phyloP scores from a whole-genome alignment of 345 rosid genomes.

The Lepidium aucheri region DNA sequence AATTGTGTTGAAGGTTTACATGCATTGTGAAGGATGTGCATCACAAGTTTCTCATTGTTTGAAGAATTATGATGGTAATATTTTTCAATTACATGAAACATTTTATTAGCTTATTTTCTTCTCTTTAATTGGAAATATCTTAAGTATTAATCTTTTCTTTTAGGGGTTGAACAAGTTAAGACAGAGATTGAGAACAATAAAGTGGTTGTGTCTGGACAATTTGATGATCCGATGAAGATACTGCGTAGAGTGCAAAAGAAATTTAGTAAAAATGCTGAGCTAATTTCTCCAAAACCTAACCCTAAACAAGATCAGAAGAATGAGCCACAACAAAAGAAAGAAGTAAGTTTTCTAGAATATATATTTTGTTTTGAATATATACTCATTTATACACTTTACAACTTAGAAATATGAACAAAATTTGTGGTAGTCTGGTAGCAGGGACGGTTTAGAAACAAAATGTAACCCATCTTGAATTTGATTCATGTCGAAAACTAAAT shows the following conservation, averaged over 20 bases:
- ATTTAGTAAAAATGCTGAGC: slow-evolving; percentile 42
- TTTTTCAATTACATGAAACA: background rate
- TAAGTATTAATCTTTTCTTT: background rate
- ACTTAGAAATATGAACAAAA: background rate
- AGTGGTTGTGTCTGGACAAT: slow-evolving; percentile 45
- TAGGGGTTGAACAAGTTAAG: slow-evolving; percentile 49
- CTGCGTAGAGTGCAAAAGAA: slow-evolving; percentile 42
- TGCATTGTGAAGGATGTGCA: slow-evolving; percentile 70
- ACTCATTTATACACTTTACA: background rate
- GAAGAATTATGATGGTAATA: slow-evolving; percentile 46
- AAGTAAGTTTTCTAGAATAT: slow-evolving; percentile 10
- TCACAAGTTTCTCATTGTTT: slow-evolving; percentile 41
- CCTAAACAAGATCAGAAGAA: slow-evolving; percentile 14
- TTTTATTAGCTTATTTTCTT: background rate
- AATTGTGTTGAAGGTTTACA: slow-evolving; percentile 46
- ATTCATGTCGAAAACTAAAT: too few species aligned
- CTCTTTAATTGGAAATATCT: background rate
- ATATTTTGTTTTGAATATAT: background rate
- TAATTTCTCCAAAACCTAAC: slow-evolving; percentile 43
- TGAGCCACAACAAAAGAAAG: slow-evolving; percentile 28
- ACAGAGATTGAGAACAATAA: slow-evolving; percentile 28
- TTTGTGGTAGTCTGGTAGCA: too few species aligned
- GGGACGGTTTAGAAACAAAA: too few species aligned
- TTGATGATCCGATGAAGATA: slow-evolving; percentile 40
- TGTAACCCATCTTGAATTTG: too few species aligned